Conservation (phyloP, 495 filamentous ascomycete genomes). For the Sabuloglossum arenarium region DNA sequence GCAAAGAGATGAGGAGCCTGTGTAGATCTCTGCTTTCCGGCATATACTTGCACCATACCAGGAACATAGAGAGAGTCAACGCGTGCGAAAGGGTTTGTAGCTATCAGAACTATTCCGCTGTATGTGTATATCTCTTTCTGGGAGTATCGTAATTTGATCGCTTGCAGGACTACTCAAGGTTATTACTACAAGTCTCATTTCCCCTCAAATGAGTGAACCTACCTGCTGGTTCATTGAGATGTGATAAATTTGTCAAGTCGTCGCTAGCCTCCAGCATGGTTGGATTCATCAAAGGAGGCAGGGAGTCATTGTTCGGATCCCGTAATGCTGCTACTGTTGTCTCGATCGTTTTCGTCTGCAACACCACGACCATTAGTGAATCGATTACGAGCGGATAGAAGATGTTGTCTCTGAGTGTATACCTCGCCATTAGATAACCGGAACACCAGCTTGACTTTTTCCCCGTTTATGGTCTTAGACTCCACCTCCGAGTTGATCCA, state of each 20-base stretch:
- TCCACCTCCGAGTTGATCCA: slow-evolving; percentile 93
- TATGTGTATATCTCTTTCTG: slow-evolving; percentile 99
- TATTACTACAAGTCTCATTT: not conserved
- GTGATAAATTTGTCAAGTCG: slow-evolving; percentile 91
- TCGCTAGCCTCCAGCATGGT: slow-evolving; percentile 97
- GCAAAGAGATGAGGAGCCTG: slow-evolving; percentile 97
- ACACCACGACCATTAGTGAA: slow-evolving; percentile 8
- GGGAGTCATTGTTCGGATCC: slow-evolving; percentile 41
- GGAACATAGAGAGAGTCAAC: slow-evolving; percentile 98
- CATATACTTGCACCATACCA: slow-evolving; percentile 98
- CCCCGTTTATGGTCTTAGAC: slow-evolving; percentile 64
- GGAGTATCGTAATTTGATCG: slow-evolving; percentile 89
- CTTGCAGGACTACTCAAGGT: slow-evolving; percentile 56
- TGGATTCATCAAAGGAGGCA: slow-evolving; percentile 95
- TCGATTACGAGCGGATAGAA: not conserved
- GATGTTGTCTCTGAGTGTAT: slow-evolving; percentile 3
- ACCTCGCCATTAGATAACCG: slow-evolving; percentile 87
- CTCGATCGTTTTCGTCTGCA: slow-evolving; percentile 55
- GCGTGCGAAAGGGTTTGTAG: slow-evolving; percentile 92
- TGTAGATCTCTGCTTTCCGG: slow-evolving; percentile 86
- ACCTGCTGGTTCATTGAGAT: slow-evolving; percentile 98
- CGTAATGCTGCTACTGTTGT: slow-evolving; percentile 64
- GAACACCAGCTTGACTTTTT: slow-evolving; percentile 74
- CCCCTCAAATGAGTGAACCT: slow-evolving; percentile 14
- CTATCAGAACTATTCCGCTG: slow-evolving; percentile 95